Evolutionary conservation across 345 rosid species (phyloP), one percentile per base, ranked within the genome.

Genomic region (Geranium rotundifolium): DNA sequence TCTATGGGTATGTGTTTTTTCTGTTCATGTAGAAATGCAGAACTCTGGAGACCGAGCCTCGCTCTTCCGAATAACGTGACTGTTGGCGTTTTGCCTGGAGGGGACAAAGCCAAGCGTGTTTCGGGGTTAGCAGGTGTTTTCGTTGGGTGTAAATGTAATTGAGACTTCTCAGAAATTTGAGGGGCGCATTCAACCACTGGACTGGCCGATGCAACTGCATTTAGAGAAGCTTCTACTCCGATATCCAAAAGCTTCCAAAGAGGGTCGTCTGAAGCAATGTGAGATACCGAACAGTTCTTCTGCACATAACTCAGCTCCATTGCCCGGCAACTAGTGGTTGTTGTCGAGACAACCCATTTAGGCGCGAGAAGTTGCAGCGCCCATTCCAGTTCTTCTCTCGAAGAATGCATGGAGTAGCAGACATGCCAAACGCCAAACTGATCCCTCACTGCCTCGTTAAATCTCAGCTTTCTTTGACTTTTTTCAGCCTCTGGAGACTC

Each of bases 331-430:
- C 79, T 74, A 12, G 96, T 84, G 58, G 89, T 85, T 20, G 95
- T 87, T 58, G 27, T 23, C 27, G 90, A 91, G 46, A 85, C 87
- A 63, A 91, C 98, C 77, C 92, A 73, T 72, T 78, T 85, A 19
- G 96, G 96, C 27, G 79, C 71, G 64, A 91, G 90, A 73, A 81
- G 78, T 46, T 75, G 78, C 81, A 89, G 61, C 13, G 90, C 95
- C 70, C 77, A 81, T 71, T 89, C 92, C 63, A 89, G 49, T 71
- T 91, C 98, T 61, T 82, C 96, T 74, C 74, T 69, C 1, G 98
- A 89, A 17, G 98, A 89, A 74, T 89, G 96, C 72, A 82, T 89
- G 1, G 98, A 86, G 72, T 86, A 91, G 67, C 95, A 91, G 41
- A 87, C 89, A 65, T 91, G 96, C 96, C 96, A 89, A 56, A 89